Evolutionary conservation across 208 protist genomes (phyloP), one percentile per base, ranked within the genome.

Genomic region (Vickermania spadyakhi): DNA sequence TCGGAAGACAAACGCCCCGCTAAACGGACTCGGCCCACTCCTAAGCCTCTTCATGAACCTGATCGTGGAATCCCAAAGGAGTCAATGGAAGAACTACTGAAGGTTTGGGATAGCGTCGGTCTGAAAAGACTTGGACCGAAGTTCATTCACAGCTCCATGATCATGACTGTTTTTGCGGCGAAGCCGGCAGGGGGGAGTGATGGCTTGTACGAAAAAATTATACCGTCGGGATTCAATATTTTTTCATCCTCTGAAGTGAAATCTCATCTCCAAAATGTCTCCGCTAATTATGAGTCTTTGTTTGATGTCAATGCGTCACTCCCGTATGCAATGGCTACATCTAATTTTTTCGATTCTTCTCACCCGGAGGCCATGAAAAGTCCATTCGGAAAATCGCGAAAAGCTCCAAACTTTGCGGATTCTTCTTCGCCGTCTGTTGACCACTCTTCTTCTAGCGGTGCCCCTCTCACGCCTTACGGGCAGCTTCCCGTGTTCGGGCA

Each of bases 131-230:
- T 92, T n/a, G 84, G 77, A 7, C 58, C 59, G 27, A 64, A 73
- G 18, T 95, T 95, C 72, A 66, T 93, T 54, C 89, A 92, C 71
- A 95, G 89, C 60, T 90, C 76, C 11, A 93, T 93, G 89, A 71
- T 95, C 29, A 79, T 93, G 74, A 86, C 83, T 26, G 85, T 95
- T 21, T 90, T 87, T 63, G 89, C 89, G 2, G 85, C 79, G 5
- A 72, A 58, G 22, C 73, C 77, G 13, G 70, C 73, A 4, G 75
- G 69, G 28, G 56, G 70, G 30, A 64, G 60, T 7, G 73, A 79
- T 58, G 65, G 68, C 1, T 64, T 80, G 51, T 88, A 88, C 56
- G 75, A 75, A 18, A 49, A 59, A 26, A 31, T 84, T 21, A 67
- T 49, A 50, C 70, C 73, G 3, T 59, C 84, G 31, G 80, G 75